These are phyloP conservation scores for Neonectria coccinea DNA, from an alignment of 2,329 filamentous ascomycete species.

Conservation along the genomic window DNA sequence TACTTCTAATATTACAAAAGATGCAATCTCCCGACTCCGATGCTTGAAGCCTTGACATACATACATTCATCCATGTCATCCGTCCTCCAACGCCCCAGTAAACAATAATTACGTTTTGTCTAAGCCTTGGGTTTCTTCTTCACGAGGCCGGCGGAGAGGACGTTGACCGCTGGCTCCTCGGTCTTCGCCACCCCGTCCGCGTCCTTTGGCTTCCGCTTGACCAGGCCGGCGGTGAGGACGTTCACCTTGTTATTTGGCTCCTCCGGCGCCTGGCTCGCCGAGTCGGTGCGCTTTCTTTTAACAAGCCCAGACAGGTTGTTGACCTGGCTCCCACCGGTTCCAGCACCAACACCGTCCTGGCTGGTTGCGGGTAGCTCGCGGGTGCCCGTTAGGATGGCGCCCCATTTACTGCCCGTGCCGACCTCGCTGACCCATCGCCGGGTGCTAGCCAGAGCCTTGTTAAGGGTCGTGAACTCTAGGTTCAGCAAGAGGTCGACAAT, in stretches of 20 bases:
- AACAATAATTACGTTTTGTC: slow-evolving; percentile 2
- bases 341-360: slow-evolving; percentile 20
- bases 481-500: slow-evolving; percentile 77
- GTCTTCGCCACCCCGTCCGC: slow-evolving; percentile 30
- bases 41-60: slow-evolving; percentile 6
- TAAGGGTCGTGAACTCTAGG: slow-evolving; percentile 77
- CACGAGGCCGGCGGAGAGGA: slow-evolving; percentile 62
- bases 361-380: slow-evolving; percentile 42
- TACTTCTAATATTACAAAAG: neutral
- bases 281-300: slow-evolving; percentile 58
- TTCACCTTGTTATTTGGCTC: slow-evolving; percentile 53
- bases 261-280: slow-evolving; percentile 33
- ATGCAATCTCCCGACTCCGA: slow-evolving; percentile 32
- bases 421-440: slow-evolving; percentile 78
- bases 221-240: slow-evolving; percentile 59
- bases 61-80: neutral
- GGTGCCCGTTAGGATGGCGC: slow-evolving; percentile 61
- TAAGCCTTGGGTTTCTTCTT: slow-evolving; percentile 67
- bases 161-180: slow-evolving; percentile 53
- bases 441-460: slow-evolving; percentile 73
- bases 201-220: slow-evolving; percentile 67
- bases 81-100: slow-evolving; percentile 23
- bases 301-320: slow-evolving; percentile 64
- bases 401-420: slow-evolving; percentile 65
- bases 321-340: slow-evolving; percentile 42